Evolutionary conservation across 371 early-diverging fungal genomes (phyloP), one percentile per base, ranked within the genome.

Genomic region (Lichtheimia hyalospora): DNA sequence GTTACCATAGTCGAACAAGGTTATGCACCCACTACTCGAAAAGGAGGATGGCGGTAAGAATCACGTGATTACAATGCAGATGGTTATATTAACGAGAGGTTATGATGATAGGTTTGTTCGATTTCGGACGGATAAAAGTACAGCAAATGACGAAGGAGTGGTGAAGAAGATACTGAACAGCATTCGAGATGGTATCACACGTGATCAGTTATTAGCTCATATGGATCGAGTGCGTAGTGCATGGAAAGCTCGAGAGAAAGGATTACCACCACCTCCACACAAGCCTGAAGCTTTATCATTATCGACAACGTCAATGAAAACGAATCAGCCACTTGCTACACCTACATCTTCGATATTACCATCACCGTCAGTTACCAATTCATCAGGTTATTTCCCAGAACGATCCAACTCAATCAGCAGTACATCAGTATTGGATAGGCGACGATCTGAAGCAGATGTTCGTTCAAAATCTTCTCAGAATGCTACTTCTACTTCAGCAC

Each of bases 81-180:
- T 12, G 39, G n/a, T 20, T 5, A 46, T 46, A 46, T 28, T n/a
- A 16, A 13, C 28, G 28, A 57, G 28, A 43, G 14, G 6, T 15
- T 20, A 43, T 44, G 13, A 8, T 21, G 34, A 23, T 67, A 75
- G 80, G 68, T 85, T 90, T 68, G 83, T 87, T 20, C 82, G 87
- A 20, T 78, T 87, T 14, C 75, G 92, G 16, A 79, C 75, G 16
- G 92, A 92, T 67, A 90, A 89, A 63, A 74, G 75, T n/a, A 81
- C 77, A 18, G 86, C 88, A 14, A 89, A 90, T 64, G 87, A 88
- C 51, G 87, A 86, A 55, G 68, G 62, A 21, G 77, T 78, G 0
- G 84, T 85, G 4, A 74, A 78, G 39, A 79, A 80, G 51, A 73
- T 87, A 5, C 27, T 89, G 13, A 64, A 80, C 14, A 75, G 75